Conservation (phyloP, 305 asterid genomes). For the Ilex paraguariensis region DNA sequence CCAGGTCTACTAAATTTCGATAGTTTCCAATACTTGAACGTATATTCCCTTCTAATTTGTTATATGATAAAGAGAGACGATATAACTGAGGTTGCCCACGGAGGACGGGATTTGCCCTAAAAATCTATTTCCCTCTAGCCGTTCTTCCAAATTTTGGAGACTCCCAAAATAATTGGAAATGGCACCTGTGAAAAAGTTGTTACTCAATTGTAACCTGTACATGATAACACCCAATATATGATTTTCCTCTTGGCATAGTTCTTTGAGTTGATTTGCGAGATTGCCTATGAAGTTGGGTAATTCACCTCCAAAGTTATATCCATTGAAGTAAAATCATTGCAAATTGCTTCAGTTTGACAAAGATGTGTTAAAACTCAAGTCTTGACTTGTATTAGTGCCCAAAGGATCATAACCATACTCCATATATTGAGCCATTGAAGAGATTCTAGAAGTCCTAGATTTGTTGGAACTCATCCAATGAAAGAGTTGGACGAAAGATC, state of each 20-base stretch:
- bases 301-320: conserved; percentile 19
- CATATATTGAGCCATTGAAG: neutral
- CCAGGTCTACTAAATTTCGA: neutral
- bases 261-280: conserved; percentile 11
- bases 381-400: neutral
- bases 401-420: neutral
- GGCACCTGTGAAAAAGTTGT: neutral
- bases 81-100: neutral
- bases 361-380: neutral
- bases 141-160: neutral
- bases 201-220: neutral
- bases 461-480: neutral
- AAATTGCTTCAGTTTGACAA: neutral
- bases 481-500: neutral
- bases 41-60: neutral
- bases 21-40: neutral
- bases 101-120: neutral
- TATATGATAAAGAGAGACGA: neutral
- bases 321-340: conserved; percentile 1
- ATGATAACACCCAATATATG: conserved; percentile 12
- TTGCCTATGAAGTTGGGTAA: conserved; percentile 16
- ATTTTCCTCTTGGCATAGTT: conserved; percentile 8
- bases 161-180: neutral
- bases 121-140: neutral
- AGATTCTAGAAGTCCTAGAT: neutral